Evolutionary conservation across 1,284 basidiomycete genomes (phyloP).

Genomic region (Sanghuangporus sanghuang): DNA sequence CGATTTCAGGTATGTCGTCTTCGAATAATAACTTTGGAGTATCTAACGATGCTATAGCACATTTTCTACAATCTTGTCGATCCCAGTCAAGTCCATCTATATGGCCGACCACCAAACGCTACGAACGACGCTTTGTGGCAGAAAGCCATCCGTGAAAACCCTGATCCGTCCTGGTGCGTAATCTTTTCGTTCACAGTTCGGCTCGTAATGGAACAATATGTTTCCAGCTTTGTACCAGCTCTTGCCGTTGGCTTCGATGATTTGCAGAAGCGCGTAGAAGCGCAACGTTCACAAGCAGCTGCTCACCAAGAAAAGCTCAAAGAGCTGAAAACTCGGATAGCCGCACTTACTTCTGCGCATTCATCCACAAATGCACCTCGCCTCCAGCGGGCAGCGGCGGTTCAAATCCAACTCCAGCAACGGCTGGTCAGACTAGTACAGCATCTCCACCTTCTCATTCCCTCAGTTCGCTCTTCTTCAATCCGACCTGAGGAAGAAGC

Average conservation of each 20-base stretch:
- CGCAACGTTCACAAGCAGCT: conserved; percentile 65
- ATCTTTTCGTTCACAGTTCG: not conserved
- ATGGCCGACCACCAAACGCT: conserved; percentile 71
- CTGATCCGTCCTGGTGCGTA: conserved; percentile 71
- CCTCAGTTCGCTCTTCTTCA: conserved; percentile 68
- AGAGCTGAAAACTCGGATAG: conserved; percentile 65
- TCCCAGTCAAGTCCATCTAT: conserved; percentile 61
- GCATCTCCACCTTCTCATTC: conserved; percentile 77
- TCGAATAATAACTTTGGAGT: conserved; percentile 1
- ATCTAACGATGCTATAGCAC: conserved; percentile 39
- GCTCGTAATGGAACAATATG: not conserved
- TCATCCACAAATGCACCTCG: conserved; percentile 67
- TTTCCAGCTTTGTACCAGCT: conserved; percentile 71
- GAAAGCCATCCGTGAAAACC: conserved; percentile 77
- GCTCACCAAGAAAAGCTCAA: conserved; percentile 71
- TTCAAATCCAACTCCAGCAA: conserved; percentile 71
- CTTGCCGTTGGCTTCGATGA: conserved; percentile 81
- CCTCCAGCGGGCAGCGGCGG: conserved; percentile 57
- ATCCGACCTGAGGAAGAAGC: conserved; percentile 82
- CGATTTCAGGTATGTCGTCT: conserved; percentile 66
- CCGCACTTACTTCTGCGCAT: conserved; percentile 61
- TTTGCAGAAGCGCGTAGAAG: conserved; percentile 75
- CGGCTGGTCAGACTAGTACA: conserved; percentile 71
- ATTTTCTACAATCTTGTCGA: conserved; percentile 87
- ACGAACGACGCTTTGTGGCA: conserved; percentile 77